Base-by-base conservation (phyloP, 2,329 filamentous ascomycete genomes). In the Colletotrichum lentis region DNA sequence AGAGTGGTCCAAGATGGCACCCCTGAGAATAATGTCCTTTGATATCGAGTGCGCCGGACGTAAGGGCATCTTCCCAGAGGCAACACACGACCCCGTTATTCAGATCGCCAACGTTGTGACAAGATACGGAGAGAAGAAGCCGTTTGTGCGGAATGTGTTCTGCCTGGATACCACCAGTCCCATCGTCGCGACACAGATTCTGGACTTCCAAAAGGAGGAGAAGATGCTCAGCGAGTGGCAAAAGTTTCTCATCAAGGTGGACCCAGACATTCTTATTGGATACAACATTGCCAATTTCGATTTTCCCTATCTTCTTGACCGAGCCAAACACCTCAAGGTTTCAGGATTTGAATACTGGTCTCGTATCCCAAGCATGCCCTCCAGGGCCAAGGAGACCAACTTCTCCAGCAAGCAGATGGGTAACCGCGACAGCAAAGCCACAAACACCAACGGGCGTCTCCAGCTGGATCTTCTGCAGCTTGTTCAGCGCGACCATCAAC, bases 211-310 rank as follows among this genome's bases (percentile, higher is more conserved):
- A 20, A 85, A 87, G 50, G 96, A 99, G 77, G 88, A 91, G 62
- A 89, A 94, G 69, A 96, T 99, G 94, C 84, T 99, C n/a, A 89
- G 90, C 80, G 88, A 90, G 49, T 99, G 96, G 96, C 90, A 92
- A 74, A 86, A 96, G 68, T 99, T 99, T 72, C 79, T 99, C 18
- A 86, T 96, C 73, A 89, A 93, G 74, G 93, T 96, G 1, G 96
- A 99, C 72, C 95, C 96, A 0, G 96, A 99, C 80, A 92, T 99
- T 71, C 97, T 99, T 75, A 99, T 96, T 63, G 96, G 96, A 53
- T 99, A 99, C 89, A 99, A 99, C 79, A 99, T 97, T 80, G 84
- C 92, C 76, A 99, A 99, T 81, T 99, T 99, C 80, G 96, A 99
- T 82, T 98, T 99, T 71, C 95, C 95, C 0, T 99, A 99, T 76